phyloP scores from a whole-genome alignment of 1,284 basidiomycete species.

The Neotropicomus parvogracilis region DNA sequence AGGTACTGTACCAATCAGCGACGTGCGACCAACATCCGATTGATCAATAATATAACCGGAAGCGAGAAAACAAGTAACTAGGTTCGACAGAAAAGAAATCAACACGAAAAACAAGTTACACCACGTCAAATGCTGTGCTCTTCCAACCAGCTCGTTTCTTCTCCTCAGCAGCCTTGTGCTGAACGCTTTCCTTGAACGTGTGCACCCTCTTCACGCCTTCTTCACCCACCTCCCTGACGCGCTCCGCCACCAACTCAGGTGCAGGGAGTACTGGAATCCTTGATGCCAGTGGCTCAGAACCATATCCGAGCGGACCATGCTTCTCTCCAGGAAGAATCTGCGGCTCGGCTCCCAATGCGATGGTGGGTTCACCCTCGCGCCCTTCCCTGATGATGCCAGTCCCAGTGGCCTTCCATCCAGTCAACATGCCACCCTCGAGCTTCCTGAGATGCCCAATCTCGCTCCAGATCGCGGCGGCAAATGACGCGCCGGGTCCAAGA shows the following conservation, averaged over 20 bases:
- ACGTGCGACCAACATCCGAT: too few relatives aligned
- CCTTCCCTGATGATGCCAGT: conserved; percentile 56
- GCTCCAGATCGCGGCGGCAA: conserved; percentile 59
- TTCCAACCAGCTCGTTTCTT: conserved; percentile 23
- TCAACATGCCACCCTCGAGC: conserved; percentile 36
- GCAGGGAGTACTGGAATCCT: conserved; percentile 16
- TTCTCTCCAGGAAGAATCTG: conserved; percentile 64
- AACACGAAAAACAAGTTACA: too few relatives aligned
- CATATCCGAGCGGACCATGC: conserved; percentile 56
- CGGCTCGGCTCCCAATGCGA: conserved; percentile 67
- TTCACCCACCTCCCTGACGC: conserved; percentile 5
- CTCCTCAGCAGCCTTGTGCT: conserved; percentile 20
- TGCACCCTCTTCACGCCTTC: conserved; percentile 21
- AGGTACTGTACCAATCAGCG: too few relatives aligned
- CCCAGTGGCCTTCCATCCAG: conserved; percentile 53
- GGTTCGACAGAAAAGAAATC: too few relatives aligned
- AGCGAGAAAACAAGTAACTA: too few relatives aligned
- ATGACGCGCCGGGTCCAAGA: conserved; percentile 42
- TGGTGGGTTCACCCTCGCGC: conserved; percentile 36
- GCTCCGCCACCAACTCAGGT: conserved; percentile 3
- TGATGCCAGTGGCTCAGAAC: conserved; percentile 44
- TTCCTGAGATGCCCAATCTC: conserved; percentile 55
- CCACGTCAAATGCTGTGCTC: conserved; percentile 28
- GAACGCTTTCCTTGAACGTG: conserved; percentile 30
- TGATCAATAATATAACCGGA: too few relatives aligned